Percentiles rank a stretch among this genome's conserved stretches.
phyloP scores from a whole-genome alignment of 306 rosid species.

The Vicia faba region DNA sequence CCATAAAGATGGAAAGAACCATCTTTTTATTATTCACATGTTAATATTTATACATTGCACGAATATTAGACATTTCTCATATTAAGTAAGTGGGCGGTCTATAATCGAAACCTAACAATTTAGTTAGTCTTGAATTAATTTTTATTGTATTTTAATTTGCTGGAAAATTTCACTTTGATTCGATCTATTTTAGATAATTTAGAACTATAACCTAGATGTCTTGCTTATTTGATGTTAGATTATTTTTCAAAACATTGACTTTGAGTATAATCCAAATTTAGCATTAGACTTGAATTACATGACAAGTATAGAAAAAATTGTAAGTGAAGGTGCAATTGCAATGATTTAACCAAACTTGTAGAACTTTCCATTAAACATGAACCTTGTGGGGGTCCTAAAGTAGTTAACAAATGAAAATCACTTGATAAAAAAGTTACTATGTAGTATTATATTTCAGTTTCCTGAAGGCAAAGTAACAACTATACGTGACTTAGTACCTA shows the following conservation, averaged over 20 bases:
- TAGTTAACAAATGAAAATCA: slow-evolving; percentile 34
- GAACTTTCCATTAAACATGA: slow-evolving; percentile 34
- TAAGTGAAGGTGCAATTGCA: slow-evolving; percentile 21
- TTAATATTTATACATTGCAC: no score
- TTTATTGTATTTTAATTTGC: neutral
- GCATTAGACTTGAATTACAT: neutral
- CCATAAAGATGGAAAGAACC: no score
- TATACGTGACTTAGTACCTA: slow-evolving; percentile 23
- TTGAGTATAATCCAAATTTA: neutral
- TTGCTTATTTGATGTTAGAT: neutral
- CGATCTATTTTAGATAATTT: neutral
- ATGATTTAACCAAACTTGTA: slow-evolving; percentile 24
- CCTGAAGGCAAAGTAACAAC: slow-evolving; percentile 12
- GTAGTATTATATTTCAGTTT: slow-evolving; percentile 9
- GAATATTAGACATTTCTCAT: no score
- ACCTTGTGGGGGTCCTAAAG: slow-evolving; percentile 35
- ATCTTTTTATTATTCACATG: no score
- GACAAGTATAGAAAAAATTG: slow-evolving; percentile 28
- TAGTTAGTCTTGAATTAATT: neutral
- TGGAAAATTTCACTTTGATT: neutral
- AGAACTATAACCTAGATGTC: neutral
- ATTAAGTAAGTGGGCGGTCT: no score
- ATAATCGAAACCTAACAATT: neutral
- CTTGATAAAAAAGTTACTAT: neutral
- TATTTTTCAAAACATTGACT: neutral